Percentiles rank a stretch among this genome's conserved stretches.
Evolutionary conservation across 331 rosid genomes (phyloP).

Genomic region (Malus hybrid): DNA sequence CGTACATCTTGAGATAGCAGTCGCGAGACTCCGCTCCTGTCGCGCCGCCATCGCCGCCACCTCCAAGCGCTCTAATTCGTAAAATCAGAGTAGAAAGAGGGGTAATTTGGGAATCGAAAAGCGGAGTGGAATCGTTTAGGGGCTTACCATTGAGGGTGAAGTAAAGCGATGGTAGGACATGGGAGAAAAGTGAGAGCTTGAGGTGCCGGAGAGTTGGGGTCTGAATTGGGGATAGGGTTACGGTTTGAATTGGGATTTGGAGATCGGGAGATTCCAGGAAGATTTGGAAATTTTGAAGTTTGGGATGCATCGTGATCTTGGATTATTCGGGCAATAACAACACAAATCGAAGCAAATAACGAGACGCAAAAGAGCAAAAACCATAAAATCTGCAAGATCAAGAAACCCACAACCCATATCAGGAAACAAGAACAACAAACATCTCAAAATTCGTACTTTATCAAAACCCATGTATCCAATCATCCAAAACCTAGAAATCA

Average conservation of each 20-base stretch:
- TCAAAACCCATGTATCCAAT: not conserved
- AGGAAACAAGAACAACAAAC: not conserved
- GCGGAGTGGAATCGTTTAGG: conserved; percentile 37
- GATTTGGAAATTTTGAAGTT: conserved; percentile 30
- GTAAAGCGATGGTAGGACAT: conserved; percentile 33
- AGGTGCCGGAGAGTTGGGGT: conserved; percentile 48
- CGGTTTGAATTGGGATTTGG: conserved; percentile 27
- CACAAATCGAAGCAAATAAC: not conserved
- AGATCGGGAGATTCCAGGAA: conserved; percentile 55
- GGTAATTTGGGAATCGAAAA: conserved; percentile 25
- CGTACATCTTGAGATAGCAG: conserved; percentile 91
- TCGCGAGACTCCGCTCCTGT: conserved; percentile 98
- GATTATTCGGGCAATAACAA: too few relatives aligned
- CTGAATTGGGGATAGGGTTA: conserved; percentile 25
- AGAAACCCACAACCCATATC: not conserved
- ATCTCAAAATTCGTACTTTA: not conserved
- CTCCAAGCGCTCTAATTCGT: conserved; percentile 52
- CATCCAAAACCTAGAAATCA: not conserved
- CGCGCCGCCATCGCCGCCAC: conserved; percentile 97
- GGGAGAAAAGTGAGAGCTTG: conserved; percentile 39
- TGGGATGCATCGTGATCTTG: conserved; percentile 23
- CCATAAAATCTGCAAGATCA: conserved; percentile 11
- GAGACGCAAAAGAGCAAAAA: conserved; percentile 1
- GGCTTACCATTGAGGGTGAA: conserved; percentile 70
- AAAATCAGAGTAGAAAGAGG: conserved; percentile 57